Percentiles rank a stretch among this genome's conserved stretches.
phyloP scores from a whole-genome alignment of 2,329 filamentous ascomycete genomes.

The Penicillium occitanis region DNA sequence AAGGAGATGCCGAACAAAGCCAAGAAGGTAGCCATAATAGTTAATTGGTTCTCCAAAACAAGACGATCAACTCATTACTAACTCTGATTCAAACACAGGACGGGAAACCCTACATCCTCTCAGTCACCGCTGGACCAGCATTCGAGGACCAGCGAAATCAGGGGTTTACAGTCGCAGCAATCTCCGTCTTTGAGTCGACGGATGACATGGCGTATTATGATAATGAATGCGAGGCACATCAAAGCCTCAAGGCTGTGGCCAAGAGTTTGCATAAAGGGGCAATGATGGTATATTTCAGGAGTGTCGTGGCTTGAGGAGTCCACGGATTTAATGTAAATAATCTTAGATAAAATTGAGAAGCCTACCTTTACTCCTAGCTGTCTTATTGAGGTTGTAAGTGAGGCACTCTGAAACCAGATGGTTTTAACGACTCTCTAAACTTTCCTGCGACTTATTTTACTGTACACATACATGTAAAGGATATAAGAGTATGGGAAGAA shows the following conservation, averaged over 20 bases:
- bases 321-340: not conserved
- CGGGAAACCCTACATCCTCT: constrained; percentile 7
- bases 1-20: constrained; percentile 12
- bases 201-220: constrained; percentile 10
- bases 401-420: not conserved
- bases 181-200: not conserved
- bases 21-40: constrained; percentile 5
- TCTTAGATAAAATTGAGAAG: not conserved
- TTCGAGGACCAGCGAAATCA: not conserved
- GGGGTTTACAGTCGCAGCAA: constrained; percentile 3
- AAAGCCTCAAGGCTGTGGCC: constrained; percentile 1
- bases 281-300: constrained; percentile 9
- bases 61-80: not conserved
- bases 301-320: not conserved
- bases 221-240: constrained; percentile 11
- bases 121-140: not conserved
- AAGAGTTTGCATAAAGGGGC: not conserved
- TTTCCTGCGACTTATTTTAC: not conserved
- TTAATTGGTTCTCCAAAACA: not conserved
- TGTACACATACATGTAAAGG: not conserved
- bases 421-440: not conserved
- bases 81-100: not conserved
- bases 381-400: not conserved
- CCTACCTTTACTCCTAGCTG: not conserved
- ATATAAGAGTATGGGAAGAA: not conserved